phyloP scores from a whole-genome alignment of 1,284 basidiomycete genomes.

The Tetrapyrgos nigripes region DNA sequence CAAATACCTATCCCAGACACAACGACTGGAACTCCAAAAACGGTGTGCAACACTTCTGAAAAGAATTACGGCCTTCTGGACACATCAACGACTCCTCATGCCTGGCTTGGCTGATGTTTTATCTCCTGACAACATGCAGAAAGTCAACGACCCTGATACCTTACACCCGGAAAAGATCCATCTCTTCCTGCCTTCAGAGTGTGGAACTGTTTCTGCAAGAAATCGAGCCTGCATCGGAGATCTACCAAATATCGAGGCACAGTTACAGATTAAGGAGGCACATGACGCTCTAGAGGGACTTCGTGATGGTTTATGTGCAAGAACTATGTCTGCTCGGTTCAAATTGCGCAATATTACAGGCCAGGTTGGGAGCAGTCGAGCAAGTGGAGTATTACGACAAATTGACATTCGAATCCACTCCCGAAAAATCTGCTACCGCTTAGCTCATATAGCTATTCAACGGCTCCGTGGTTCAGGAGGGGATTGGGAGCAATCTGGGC shows the following conservation, averaged over 20 bases:
- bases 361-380: slow-evolving; percentile 5
- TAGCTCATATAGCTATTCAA: background rate
- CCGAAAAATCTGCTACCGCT: too few relatives aligned
- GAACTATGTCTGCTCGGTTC: slow-evolving; percentile 1
- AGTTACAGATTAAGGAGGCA: background rate
- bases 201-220: too few relatives aligned
- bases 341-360: too few relatives aligned
- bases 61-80: too few relatives aligned
- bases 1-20: too few relatives aligned
- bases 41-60: too few relatives aligned
- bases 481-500: too few relatives aligned
- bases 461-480: slow-evolving; percentile 7
- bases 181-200: background rate
- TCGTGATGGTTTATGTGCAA: background rate
- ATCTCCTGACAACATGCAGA: background rate
- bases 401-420: slow-evolving; percentile 6
- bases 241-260: background rate
- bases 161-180: too few relatives aligned
- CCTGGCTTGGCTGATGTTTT: background rate
- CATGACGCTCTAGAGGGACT: background rate
- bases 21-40: too few relatives aligned
- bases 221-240: background rate
- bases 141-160: background rate
- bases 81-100: background rate
- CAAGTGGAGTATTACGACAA: background rate